These are phyloP conservation scores for Chenopodium quinoa DNA, from an alignment of 148 eudicot genomes.

Conservation along the genomic window DNA sequence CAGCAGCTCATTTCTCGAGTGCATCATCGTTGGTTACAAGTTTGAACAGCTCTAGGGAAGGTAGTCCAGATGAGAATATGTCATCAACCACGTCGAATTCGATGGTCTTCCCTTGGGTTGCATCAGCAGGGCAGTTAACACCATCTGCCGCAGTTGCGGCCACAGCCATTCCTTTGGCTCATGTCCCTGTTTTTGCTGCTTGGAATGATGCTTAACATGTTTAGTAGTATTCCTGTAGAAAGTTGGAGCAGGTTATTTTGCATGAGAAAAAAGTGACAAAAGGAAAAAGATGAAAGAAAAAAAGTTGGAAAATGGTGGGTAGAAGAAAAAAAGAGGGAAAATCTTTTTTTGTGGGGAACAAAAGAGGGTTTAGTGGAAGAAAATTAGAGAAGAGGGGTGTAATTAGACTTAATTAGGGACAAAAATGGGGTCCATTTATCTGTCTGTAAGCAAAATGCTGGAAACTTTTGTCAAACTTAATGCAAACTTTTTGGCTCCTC, in stretches of 20 bases:
- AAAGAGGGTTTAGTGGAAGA: slow-evolving; percentile 34
- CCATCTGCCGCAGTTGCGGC: slow-evolving; percentile 32
- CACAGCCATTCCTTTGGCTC: slow-evolving; percentile 44
- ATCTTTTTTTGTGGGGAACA: slow-evolving; percentile 34
- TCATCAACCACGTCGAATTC: slow-evolving; percentile 16
- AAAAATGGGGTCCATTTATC: slow-evolving; percentile 21
- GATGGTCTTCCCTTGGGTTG: slow-evolving; percentile 36
- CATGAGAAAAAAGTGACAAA: slow-evolving; percentile 19
- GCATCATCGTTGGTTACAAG: slow-evolving; percentile 68
- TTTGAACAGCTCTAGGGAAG: slow-evolving; percentile 74
- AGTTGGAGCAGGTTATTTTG: slow-evolving; percentile 26
- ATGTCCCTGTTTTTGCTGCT: slow-evolving; percentile 64
- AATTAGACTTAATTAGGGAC: slow-evolving; percentile 28
- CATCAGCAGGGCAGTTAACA: slow-evolving; percentile 35
- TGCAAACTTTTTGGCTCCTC: slow-evolving; percentile 35
- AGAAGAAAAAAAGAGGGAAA: not conserved
- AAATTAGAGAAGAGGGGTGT: slow-evolving; percentile 27
- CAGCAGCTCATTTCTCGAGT: slow-evolving; percentile 42
- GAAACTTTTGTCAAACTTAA: slow-evolving; percentile 37
- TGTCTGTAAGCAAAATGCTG: slow-evolving; percentile 32
- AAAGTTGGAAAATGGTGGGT: not conserved
- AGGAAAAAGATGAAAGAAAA: slow-evolving; percentile 7
- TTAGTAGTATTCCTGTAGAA: not conserved
- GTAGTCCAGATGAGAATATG: slow-evolving; percentile 52
- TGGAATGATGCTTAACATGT: slow-evolving; percentile 50